Conservation (phyloP, 345 rosid genomes). For the Anacardium occidentale region DNA sequence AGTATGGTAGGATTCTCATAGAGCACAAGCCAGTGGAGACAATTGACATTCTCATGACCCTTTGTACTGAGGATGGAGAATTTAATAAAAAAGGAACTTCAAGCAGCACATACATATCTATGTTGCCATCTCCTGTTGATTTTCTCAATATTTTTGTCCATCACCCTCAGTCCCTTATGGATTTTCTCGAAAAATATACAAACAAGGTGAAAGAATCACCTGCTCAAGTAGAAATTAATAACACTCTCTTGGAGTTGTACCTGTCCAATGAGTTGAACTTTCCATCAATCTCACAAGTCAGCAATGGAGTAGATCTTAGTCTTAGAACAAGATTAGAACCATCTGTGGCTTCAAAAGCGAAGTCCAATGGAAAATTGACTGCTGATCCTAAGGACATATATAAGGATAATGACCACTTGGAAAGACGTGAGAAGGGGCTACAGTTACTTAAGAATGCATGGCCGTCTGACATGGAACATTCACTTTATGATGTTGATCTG, state of each 20-base stretch:
- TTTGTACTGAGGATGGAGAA: slow-evolving; percentile 81
- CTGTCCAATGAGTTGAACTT: slow-evolving; percentile 88
- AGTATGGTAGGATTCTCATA: slow-evolving; percentile 92
- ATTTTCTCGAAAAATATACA: slow-evolving; percentile 79
- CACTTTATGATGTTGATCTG: slow-evolving; percentile 95
- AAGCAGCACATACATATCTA: slow-evolving; percentile 61
- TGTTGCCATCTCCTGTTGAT: slow-evolving; percentile 98
- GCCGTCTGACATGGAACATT: slow-evolving; percentile 86
- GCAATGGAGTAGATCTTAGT: slow-evolving; percentile 47
- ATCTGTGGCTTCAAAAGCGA: slow-evolving; percentile 32
- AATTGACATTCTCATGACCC: slow-evolving; percentile 82
- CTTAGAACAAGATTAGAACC: slow-evolving; percentile 39
- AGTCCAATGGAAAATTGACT: slow-evolving; percentile 41
- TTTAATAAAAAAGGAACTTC: slow-evolving; percentile 51
- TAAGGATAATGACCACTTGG: slow-evolving; percentile 42
- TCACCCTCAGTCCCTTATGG: slow-evolving; percentile 79
- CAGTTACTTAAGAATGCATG: slow-evolving; percentile 66
- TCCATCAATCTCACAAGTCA: slow-evolving; percentile 65
- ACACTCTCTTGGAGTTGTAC: slow-evolving; percentile 87
- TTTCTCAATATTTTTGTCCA: slow-evolving; percentile 90
- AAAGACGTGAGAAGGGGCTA: slow-evolving; percentile 78
- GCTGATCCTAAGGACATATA: slow-evolving; percentile 35
- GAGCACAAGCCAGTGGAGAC: slow-evolving; percentile 90
- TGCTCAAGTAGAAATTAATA: slow-evolving; percentile 93
- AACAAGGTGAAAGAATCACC: slow-evolving; percentile 89